phyloP scores from a whole-genome alignment of 129 eudicot species.

The Tagetes erecta region DNA sequence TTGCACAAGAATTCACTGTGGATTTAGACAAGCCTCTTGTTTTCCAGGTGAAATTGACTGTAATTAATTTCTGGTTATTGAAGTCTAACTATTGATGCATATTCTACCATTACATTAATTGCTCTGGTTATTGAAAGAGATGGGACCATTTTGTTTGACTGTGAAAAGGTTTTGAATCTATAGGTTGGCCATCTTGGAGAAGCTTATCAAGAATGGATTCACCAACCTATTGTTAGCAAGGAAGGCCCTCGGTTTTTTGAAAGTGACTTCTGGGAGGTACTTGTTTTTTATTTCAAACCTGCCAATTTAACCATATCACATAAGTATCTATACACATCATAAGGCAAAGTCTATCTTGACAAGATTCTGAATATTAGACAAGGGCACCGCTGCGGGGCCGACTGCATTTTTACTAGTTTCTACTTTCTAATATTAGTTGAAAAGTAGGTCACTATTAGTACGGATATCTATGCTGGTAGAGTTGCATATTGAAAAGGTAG shows the following conservation, averaged over 20 bases:
- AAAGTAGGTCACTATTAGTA: neutral
- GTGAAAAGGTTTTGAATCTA: neutral
- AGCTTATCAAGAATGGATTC: slow-evolving; percentile 94
- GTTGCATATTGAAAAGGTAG: neutral
- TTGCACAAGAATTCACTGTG: slow-evolving; percentile 71
- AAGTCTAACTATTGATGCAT: neutral
- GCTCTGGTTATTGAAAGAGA: neutral
- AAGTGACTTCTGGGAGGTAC: slow-evolving; percentile 96
- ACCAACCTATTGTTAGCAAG: slow-evolving; percentile 96
- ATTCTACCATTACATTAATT: neutral
- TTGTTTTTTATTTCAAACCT: neutral
- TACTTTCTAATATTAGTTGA: neutral
- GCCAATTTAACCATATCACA: neutral
- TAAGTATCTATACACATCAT: neutral
- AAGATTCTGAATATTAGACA: neutral
- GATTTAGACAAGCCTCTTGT: slow-evolving; percentile 90
- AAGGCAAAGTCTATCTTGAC: slow-evolving; percentile 2
- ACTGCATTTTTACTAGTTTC: neutral
- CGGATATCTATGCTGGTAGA: neutral
- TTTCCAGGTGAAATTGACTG: slow-evolving; percentile 59
- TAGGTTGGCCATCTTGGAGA: slow-evolving; percentile 99
- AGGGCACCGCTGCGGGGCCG: neutral
- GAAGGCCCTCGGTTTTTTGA: slow-evolving; percentile 93
- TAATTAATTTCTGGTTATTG: neutral
- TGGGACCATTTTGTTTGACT: neutral